phyloP scores from a whole-genome alignment of 2,329 filamentous ascomycete species.

The Botrytis byssoidea region DNA sequence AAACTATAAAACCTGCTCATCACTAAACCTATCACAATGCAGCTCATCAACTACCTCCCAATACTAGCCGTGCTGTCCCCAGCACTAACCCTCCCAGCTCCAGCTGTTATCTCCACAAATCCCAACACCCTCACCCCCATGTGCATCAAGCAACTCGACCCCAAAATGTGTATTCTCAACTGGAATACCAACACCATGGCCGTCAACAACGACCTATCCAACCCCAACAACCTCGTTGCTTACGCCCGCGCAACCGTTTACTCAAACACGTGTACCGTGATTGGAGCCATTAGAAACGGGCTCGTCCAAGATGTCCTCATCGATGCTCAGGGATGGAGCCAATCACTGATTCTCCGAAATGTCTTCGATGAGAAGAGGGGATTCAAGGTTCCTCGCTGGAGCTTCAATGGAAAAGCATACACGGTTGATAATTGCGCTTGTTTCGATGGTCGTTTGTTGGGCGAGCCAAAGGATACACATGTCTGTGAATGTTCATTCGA shows the following conservation, averaged over 20 bases:
- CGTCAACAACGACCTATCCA: constrained; percentile 14
- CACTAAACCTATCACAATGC: constrained; percentile 6
- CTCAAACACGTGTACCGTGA: not conserved
- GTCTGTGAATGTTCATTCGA: constrained; percentile 4
- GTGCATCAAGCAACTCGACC: not conserved
- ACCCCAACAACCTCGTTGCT: constrained; percentile 3
- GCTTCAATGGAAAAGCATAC: not conserved
- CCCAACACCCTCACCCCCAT: not conserved
- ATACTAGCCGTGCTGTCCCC: not conserved
- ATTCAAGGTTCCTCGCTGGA: not conserved
- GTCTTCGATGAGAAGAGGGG: not conserved
- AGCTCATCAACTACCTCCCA: constrained; percentile 12
- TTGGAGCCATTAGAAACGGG: not conserved
- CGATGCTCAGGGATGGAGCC: not conserved
- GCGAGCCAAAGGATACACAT: constrained; percentile 4
- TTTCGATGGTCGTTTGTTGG: not conserved
- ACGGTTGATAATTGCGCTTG: not conserved
- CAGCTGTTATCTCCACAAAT: not conserved
- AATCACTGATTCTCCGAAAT: not conserved
- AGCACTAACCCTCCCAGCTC: not conserved
- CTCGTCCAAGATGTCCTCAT: not conserved
- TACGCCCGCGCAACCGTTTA: constrained; percentile 2
- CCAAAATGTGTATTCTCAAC: constrained; percentile 1
- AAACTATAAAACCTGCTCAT: not conserved
- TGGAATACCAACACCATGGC: constrained; percentile 19